phyloP scores from a whole-genome alignment of 2,329 filamentous ascomycete species.

The Fusarium mangiferae region DNA sequence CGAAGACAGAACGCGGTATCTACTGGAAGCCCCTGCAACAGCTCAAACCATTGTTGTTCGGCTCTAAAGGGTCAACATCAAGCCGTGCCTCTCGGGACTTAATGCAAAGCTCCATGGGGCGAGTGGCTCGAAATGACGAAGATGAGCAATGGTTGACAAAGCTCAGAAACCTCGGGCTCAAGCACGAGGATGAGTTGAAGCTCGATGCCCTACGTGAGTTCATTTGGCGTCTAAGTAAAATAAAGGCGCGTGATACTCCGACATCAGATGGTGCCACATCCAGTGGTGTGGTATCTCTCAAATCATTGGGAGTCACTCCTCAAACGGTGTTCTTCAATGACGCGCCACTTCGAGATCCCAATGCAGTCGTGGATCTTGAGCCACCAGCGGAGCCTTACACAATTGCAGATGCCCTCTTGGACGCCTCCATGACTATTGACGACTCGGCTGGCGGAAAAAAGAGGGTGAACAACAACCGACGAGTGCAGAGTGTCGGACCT shows the following conservation, averaged over 20 bases:
- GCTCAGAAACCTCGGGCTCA: slow-evolving; percentile 84
- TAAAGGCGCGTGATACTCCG: slow-evolving; percentile 67
- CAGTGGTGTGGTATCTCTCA: slow-evolving; percentile 71
- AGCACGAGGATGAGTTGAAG: slow-evolving; percentile 87
- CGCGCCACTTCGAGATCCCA: slow-evolving; percentile 62
- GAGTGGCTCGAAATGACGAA: slow-evolving; percentile 82
- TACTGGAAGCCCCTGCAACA: slow-evolving; percentile 88
- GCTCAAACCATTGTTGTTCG: slow-evolving; percentile 72
- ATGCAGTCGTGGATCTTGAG: slow-evolving; percentile 46
- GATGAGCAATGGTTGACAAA: slow-evolving; percentile 94
- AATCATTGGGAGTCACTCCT: slow-evolving; percentile 79
- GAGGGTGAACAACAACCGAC: slow-evolving; percentile 62
- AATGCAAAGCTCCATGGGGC: slow-evolving; percentile 68
- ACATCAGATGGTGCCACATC: slow-evolving; percentile 48
- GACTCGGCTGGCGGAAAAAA: slow-evolving; percentile 67
- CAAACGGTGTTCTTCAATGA: slow-evolving; percentile 96
- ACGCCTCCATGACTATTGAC: slow-evolving; percentile 90
- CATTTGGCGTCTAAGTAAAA: slow-evolving; percentile 84
- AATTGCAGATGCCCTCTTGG: slow-evolving; percentile 88
- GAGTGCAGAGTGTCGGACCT: slow-evolving; percentile 52
- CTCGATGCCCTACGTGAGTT: slow-evolving; percentile 87
- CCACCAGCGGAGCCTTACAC: slow-evolving; percentile 68
- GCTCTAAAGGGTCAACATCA: slow-evolving; percentile 63
- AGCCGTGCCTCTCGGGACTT: slow-evolving; percentile 66
- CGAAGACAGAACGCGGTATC: slow-evolving; percentile 79